phyloP scores from a whole-genome alignment of 1,139 yeast species.

The Blastobotrys persicus region DNA sequence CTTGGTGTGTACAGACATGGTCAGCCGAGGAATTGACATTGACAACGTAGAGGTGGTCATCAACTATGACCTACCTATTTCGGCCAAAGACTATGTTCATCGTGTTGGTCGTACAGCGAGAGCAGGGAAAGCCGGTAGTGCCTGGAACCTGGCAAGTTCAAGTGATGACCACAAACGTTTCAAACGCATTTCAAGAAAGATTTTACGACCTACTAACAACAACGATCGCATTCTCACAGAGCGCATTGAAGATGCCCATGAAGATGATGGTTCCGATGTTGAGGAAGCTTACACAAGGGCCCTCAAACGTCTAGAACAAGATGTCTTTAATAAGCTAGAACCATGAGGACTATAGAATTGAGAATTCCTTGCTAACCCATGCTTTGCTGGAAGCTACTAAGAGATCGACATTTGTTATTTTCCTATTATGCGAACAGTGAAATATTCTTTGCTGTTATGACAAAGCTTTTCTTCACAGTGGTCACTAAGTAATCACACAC shows the following conservation, averaged over 20 bases:
- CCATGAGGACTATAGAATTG: too few relatives aligned
- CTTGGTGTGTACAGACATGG: constrained; percentile 84
- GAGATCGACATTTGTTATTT: too few relatives aligned
- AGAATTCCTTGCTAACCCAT: too few relatives aligned
- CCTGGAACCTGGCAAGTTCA: constrained; percentile 68
- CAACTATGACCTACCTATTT: constrained; percentile 86
- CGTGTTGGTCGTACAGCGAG: constrained; percentile 97
- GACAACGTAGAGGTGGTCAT: constrained; percentile 68
- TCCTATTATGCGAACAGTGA: too few relatives aligned
- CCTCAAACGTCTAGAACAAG: constrained; percentile 45
- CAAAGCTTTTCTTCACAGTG: too few relatives aligned
- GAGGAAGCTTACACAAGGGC: constrained; percentile 45
- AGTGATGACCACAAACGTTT: constrained; percentile 74
- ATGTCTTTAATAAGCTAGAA: constrained; percentile 33
- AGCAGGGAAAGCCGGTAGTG: constrained; percentile 75
- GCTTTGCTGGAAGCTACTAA: too few relatives aligned
- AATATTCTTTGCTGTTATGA: too few relatives aligned
- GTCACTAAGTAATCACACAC: too few relatives aligned
- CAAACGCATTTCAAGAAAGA: constrained; percentile 36
- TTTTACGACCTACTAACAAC: constrained; percentile 25
- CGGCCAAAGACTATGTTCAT: constrained; percentile 89
- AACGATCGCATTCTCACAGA: constrained; percentile 11
- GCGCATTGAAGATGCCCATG: constrained; percentile 17
- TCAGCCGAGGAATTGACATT: constrained; percentile 92
- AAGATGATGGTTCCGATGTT: constrained; percentile 17